Evolutionary conservation across 1,284 basidiomycete genomes (phyloP).

Genomic region (Ceratorhiza oryzae-sativae): DNA sequence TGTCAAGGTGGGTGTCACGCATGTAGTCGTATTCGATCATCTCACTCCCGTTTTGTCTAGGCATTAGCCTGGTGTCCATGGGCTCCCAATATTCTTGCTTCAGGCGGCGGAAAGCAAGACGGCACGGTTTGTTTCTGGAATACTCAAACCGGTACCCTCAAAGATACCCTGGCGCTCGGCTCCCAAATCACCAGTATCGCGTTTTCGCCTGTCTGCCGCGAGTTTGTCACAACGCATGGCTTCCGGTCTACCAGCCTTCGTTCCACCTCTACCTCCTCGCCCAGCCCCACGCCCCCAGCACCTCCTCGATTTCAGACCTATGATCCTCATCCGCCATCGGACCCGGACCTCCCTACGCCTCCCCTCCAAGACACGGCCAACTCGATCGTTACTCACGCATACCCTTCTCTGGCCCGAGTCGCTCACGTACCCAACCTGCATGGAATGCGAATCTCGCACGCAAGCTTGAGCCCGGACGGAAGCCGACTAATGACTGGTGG

Average conservation of each 20-base stretch:
- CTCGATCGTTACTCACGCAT: slow-evolving; percentile 64
- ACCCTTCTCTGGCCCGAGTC: slow-evolving; percentile 57
- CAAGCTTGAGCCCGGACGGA: slow-evolving; percentile 34
- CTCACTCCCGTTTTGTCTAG: slow-evolving; percentile 47
- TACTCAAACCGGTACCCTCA: slow-evolving; percentile 55
- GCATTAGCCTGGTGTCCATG: slow-evolving; percentile 67
- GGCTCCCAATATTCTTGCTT: slow-evolving; percentile 61
- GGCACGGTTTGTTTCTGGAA: slow-evolving; percentile 61
- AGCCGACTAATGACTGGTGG: slow-evolving; percentile 36
- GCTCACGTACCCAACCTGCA: slow-evolving; percentile 51
- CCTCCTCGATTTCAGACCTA: slow-evolving; percentile 27
- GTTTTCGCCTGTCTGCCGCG: slow-evolving; percentile 61
- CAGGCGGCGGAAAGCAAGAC: slow-evolving; percentile 62
- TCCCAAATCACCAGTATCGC: slow-evolving; percentile 63
- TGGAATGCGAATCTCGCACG: slow-evolving; percentile 37
- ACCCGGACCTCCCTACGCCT: neutral
- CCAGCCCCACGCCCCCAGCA: slow-evolving; percentile 45
- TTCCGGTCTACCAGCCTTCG: slow-evolving; percentile 49
- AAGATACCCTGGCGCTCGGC: slow-evolving; percentile 54
- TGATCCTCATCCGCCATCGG: slow-evolving; percentile 10
- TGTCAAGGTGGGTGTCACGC: slow-evolving; percentile 65
- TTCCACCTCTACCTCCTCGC: slow-evolving; percentile 47
- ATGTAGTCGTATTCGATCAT: neutral
- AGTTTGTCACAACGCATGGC: slow-evolving; percentile 64
- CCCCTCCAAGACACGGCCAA: slow-evolving; percentile 48